Evolutionary conservation across 2,329 filamentous ascomycete genomes (phyloP).

Genomic region (Cryphonectria japonica): DNA sequence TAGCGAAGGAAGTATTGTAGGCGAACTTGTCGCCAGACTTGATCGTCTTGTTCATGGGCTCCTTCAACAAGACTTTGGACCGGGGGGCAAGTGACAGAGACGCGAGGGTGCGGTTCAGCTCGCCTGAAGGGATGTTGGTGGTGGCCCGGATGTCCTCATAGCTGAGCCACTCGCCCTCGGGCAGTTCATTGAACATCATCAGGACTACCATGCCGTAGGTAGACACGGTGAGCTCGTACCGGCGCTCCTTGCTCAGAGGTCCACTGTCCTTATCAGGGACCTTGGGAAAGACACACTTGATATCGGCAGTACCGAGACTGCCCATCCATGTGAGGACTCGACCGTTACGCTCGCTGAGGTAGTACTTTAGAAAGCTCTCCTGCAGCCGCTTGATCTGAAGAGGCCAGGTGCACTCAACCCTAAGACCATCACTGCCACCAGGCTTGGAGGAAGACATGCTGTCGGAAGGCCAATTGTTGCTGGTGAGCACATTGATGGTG

Average conservation of each 20-base stretch:
- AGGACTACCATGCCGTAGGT: slow-evolving; percentile 93
- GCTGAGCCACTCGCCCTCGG: slow-evolving; percentile 52
- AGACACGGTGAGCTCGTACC: slow-evolving; percentile 88
- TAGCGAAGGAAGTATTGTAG: slow-evolving; percentile 82
- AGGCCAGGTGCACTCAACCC: slow-evolving; percentile 71
- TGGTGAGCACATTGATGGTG: slow-evolving; percentile 82
- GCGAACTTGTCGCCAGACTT: slow-evolving; percentile 77
- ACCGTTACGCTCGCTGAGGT: slow-evolving; percentile 84
- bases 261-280: slow-evolving; percentile 71
- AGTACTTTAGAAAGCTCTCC: slow-evolving; percentile 86
- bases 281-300: slow-evolving; percentile 77
- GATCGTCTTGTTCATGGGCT: slow-evolving; percentile 77
- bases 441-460: slow-evolving; percentile 58
- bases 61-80: slow-evolving; percentile 78
- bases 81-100: slow-evolving; percentile 84
- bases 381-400: slow-evolving; percentile 74
- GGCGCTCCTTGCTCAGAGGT: slow-evolving; percentile 63
- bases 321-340: slow-evolving; percentile 83
- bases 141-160: slow-evolving; percentile 81
- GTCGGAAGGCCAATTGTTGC: slow-evolving; percentile 93
- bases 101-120: slow-evolving; percentile 78
- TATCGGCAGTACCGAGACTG: slow-evolving; percentile 76
- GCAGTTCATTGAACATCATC: slow-evolving; percentile 83
- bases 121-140: slow-evolving; percentile 76
- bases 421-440: slow-evolving; percentile 52